Conservation (phyloP, 371 early-diverging fungal species). For the Apophysomyces ossiformis region DNA sequence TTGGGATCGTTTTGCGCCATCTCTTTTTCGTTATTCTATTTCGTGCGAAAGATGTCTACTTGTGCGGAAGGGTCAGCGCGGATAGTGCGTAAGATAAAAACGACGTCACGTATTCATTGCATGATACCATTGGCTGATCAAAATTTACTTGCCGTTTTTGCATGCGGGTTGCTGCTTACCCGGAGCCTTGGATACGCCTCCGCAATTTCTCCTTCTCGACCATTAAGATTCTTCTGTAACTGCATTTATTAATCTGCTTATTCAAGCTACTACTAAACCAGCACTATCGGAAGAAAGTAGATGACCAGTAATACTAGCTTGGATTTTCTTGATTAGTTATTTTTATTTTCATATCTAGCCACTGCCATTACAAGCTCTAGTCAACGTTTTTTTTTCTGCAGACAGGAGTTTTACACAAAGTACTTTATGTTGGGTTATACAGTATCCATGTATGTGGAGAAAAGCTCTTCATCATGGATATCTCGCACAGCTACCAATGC, state of each 20-base stretch:
- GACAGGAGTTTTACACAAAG: not conserved
- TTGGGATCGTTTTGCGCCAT: constrained; percentile 33
- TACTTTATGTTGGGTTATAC: constrained; percentile 11
- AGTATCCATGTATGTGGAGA: constrained; percentile 59
- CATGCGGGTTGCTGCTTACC: no score
- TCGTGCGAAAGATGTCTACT: constrained; percentile 2
- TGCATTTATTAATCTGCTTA: no score
- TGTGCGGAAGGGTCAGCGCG: not conserved
- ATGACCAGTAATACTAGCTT: no score
- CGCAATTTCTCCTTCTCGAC: no score
- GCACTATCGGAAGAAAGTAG: no score
- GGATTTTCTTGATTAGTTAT: not conserved
- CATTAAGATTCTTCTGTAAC: no score
- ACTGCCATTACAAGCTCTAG: no score
- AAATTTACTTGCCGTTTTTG: no score
- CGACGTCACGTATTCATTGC: not conserved
- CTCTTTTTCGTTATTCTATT: not conserved
- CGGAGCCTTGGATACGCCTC: no score
- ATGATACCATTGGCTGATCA: no score
- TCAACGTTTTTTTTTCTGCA: not conserved
- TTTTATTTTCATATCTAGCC: no score
- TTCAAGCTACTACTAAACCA: no score
- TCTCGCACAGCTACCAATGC: constrained; percentile 47
- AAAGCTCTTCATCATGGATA: constrained; percentile 53
- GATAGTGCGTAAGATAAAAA: not conserved